Evolutionary conservation across 78 protist genomes (phyloP), one percentile per base, ranked within the genome.

Genomic region (Paratrimastix pyriformis): DNA sequence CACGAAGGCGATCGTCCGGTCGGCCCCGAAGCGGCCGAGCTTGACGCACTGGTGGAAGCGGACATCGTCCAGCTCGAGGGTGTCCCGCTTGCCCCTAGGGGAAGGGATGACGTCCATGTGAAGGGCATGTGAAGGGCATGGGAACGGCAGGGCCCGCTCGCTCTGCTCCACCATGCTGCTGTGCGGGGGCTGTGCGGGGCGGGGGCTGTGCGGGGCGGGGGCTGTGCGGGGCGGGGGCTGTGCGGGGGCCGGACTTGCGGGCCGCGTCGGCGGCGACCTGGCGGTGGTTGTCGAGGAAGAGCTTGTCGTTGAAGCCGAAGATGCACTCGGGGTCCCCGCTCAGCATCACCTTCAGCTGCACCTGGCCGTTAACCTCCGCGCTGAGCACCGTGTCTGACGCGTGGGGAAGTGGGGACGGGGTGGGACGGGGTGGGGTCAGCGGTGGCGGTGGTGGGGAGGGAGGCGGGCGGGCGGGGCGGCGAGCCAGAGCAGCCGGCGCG

Each of bases 281-380:
- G 64, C 35, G 30, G 64, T 0, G 7, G 26, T 3, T 0, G 33
- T 82, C 87, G n/a, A 83, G 8, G n/a, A 75, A 4, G 24, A 92
- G 58, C 77, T 93, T 91, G 81, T 96, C 98, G 79, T 96, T 96
- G 80, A 96, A 71, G 7, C 98, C 98, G 57, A 97, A 84, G 57
- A 83, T 85, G 85, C 98, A 94, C 69, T 97, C 99, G 68, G 99
- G 99, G 95, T 89, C 93, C 62, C 99, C 99, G 26, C 93, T 76
- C 29, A 97, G 91, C 55, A 48, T 81, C 62, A 86, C 65, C 73
- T 86, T 84, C 85, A 94, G 84, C 65, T 80, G 44, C 21, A 97
- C 80, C 42, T 78, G 74, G 6, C 99, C 99, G 0, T 80, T 18
- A 13, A 96, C 97, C 58, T 96, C 96, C 18, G 89, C 82, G 37